A percentile compares a stretch with the other conserved stretches of the same genome.
phyloP scores from a whole-genome alignment of 176 grass and related monocot species.

The Aegilops longissima region DNA sequence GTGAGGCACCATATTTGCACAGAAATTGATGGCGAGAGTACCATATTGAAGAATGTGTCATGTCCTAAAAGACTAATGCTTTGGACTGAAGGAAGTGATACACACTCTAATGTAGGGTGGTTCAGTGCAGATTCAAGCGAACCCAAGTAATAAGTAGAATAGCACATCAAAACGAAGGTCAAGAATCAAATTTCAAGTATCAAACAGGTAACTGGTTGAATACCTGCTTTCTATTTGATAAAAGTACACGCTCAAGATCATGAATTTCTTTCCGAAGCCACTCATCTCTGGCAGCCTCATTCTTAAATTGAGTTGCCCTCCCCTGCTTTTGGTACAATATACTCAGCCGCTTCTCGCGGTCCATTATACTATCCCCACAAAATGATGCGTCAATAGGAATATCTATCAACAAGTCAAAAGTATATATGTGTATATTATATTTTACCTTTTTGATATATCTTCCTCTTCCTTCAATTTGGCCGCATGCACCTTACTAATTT shows the following conservation, averaged over 20 bases:
- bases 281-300: slow-evolving; percentile 84
- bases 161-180: slow-evolving; percentile 12
- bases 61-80: not conserved
- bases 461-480: slow-evolving; percentile 85
- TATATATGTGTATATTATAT: slow-evolving; percentile 10
- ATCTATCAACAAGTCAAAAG: not conserved
- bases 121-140: not conserved
- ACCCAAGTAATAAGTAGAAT: not conserved
- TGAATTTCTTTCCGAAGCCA: slow-evolving; percentile 98
- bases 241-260: slow-evolving; percentile 87
- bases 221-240: slow-evolving; percentile 91
- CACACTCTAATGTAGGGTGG: not conserved
- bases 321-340: slow-evolving; percentile 99
- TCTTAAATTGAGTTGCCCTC: slow-evolving; percentile 88
- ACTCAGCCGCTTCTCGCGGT: slow-evolving; percentile 91
- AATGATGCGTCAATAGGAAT: slow-evolving; percentile 30
- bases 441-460: slow-evolving; percentile 90
- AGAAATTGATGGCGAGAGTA: not conserved
- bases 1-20: not conserved
- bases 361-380: slow-evolving; percentile 75
- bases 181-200: slow-evolving; percentile 15
- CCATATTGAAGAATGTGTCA: not conserved
- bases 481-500: slow-evolving; percentile 76
- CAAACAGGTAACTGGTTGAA: slow-evolving; percentile 20
- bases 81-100: not conserved